A percentile compares a stretch with the other conserved stretches of the same genome.
phyloP scores from a whole-genome alignment of 2,329 filamentous ascomycete genomes.

The Neonectria ditissima region DNA sequence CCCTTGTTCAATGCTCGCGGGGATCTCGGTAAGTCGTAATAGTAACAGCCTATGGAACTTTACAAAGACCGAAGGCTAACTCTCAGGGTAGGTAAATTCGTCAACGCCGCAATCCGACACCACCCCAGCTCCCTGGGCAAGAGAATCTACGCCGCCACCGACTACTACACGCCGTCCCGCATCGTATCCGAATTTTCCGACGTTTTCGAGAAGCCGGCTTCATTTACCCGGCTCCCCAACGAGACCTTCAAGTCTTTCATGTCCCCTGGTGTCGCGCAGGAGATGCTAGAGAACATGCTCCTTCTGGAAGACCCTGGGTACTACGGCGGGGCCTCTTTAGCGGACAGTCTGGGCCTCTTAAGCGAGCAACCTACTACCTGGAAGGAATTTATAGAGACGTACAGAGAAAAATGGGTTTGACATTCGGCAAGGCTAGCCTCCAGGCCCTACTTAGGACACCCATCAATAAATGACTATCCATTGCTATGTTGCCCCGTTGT shows the following conservation, averaged over 20 bases:
- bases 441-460: not conserved
- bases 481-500: not conserved
- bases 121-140: conserved; percentile 44
- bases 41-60: not conserved
- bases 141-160: conserved; percentile 51
- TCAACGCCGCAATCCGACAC: conserved; percentile 46
- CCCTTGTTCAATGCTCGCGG: conserved; percentile 53
- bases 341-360: conserved; percentile 48
- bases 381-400: conserved; percentile 51
- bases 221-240: conserved; percentile 46
- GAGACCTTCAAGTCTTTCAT: conserved; percentile 53
- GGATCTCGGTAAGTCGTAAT: conserved; percentile 55
- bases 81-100: conserved; percentile 45
- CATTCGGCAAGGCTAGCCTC: not conserved
- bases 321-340: conserved; percentile 51
- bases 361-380: conserved; percentile 53
- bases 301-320: conserved; percentile 57
- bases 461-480: not conserved
- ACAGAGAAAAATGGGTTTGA: conserved; percentile 46
- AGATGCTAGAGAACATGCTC: conserved; percentile 58
- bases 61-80: rapidly evolving
- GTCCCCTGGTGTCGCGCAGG: conserved; percentile 44
- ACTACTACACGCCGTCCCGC: conserved; percentile 50
- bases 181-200: conserved; percentile 51
- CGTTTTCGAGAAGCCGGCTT: conserved; percentile 50